Evolutionary conservation across 257 asterid species (phyloP).

Genomic region (Solanum paucissectum): DNA sequence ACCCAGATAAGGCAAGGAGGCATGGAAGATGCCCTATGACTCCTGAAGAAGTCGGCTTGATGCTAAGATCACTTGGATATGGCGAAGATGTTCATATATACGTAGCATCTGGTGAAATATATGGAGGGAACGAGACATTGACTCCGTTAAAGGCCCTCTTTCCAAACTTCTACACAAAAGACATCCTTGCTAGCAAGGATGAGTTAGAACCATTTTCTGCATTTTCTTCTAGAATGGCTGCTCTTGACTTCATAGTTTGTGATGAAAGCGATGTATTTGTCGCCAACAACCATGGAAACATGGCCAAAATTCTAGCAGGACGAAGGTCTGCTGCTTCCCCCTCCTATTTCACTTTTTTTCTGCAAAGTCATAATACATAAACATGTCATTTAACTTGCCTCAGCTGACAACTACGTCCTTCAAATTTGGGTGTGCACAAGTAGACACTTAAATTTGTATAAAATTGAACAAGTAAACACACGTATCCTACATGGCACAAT

Average conservation of each 20-base stretch:
- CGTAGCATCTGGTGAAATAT: constrained; percentile 96
- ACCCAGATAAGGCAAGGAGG: constrained; percentile 87
- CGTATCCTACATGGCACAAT: not conserved
- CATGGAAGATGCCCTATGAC: constrained; percentile 95
- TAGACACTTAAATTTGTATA: too few species aligned
- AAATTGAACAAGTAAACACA: not conserved
- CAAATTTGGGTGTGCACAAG: not conserved
- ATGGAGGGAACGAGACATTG: constrained; percentile 80
- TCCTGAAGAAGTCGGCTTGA: constrained; percentile 94
- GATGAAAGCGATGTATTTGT: constrained; percentile 97
- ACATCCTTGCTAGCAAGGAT: constrained; percentile 52
- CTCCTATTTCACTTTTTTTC: not conserved
- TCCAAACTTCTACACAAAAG: constrained; percentile 84
- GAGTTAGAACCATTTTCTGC: constrained; percentile 66
- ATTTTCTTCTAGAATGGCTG: constrained; percentile 93
- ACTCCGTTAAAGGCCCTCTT: constrained; percentile 85
- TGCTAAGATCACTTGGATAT: constrained; percentile 90
- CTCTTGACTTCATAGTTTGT: constrained; percentile 89
- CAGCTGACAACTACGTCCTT: not conserved
- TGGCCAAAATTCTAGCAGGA: constrained; percentile 94
- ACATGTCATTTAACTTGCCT: not conserved
- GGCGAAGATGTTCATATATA: constrained; percentile 67
- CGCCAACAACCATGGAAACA: constrained; percentile 96
- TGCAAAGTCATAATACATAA: not conserved
- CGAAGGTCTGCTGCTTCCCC: constrained; percentile 42